These are phyloP conservation scores for Asterochloris sp. DNA, from an alignment of 139 green algal genomes.

Conservation along the genomic window DNA sequence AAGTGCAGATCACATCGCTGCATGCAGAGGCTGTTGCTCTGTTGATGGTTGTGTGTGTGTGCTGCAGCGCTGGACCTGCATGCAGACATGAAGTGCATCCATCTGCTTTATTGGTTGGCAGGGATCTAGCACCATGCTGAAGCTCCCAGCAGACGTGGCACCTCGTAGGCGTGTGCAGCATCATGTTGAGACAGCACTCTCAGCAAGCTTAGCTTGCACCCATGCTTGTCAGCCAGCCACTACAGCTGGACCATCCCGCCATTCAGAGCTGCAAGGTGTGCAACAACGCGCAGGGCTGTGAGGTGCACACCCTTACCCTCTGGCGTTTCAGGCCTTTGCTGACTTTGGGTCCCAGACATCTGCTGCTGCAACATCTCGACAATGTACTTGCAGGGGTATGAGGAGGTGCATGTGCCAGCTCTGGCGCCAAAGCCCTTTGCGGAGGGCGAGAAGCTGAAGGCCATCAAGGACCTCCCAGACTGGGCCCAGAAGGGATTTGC, in stretches of 20 bases:
- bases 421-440: conserved; percentile 90
- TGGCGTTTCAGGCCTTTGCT: neutral
- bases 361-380: neutral
- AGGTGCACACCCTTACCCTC: no score
- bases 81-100: no score
- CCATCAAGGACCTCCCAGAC: conserved; percentile 85
- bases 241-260: no score
- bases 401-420: conserved; percentile 96
- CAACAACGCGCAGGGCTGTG: no score
- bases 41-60: neutral
- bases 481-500: conserved; percentile 88
- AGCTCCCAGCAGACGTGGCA: no score
- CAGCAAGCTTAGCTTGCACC: no score
- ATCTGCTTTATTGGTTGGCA: no score
- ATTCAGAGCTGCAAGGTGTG: no score
- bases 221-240: no score
- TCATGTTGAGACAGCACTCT: no score
- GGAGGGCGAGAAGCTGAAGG: conserved; percentile 65
- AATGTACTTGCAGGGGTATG: conserved; percentile 76
- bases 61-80: neutral
- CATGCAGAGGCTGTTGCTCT: neutral
- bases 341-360: neutral
- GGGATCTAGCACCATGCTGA: no score
- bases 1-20: neutral
- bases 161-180: no score